Evolutionary conservation across 176 grass and related monocot species (phyloP).

Genomic region (Oryza rufipogon): DNA sequence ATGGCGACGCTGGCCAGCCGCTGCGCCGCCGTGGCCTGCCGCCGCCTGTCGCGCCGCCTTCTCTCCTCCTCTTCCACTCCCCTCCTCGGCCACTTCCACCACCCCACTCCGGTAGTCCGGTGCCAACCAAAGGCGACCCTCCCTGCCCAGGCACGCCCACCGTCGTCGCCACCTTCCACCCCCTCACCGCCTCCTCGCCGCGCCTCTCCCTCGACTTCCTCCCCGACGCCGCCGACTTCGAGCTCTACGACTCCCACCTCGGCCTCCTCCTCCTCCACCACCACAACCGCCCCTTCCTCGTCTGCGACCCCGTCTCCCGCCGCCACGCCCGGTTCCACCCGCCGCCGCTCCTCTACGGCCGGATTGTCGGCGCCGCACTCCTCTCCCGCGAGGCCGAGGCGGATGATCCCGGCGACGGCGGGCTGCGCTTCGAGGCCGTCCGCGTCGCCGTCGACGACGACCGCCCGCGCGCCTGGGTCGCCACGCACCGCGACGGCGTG

Average conservation of each 20-base stretch:
- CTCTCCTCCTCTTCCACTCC: no score
- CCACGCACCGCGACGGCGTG: neutral
- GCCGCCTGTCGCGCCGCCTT: no score
- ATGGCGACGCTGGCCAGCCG: no score
- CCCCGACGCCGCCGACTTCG: neutral
- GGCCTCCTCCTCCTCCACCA: neutral
- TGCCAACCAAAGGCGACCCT: no score
- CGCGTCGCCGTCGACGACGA: neutral
- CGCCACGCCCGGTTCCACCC: no score
- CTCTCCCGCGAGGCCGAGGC: neutral
- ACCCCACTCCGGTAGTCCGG: no score
- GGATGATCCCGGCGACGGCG: neutral
- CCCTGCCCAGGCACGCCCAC: no score
- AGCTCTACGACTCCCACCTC: neutral
- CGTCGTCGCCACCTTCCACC: neutral
- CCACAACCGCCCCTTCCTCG: neutral
- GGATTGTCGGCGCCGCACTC: no score
- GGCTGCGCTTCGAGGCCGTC: conserved; percentile 15
- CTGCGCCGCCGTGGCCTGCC: no score
- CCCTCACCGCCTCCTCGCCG: conserved; percentile 5
- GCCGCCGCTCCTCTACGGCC: no score
- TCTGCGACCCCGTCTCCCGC: no score
- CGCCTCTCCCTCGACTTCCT: conserved; percentile 15
- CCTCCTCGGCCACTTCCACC: no score
- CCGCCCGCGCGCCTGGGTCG: conserved; percentile 26